Conservation (phyloP, 345 rosid genomes). For the Tarenaya hassleriana region DNA sequence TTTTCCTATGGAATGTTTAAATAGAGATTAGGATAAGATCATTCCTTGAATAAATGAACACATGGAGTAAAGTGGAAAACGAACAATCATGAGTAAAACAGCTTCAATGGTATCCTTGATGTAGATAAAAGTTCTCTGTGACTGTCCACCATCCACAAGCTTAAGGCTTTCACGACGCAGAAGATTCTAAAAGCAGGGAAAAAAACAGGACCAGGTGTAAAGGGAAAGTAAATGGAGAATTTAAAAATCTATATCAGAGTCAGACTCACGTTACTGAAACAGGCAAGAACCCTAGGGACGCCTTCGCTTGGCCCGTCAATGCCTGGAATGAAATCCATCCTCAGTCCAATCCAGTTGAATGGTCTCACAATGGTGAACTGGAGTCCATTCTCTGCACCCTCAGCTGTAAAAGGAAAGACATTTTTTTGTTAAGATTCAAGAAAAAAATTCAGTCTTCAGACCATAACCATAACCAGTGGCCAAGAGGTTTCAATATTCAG, state of each 20-base stretch:
- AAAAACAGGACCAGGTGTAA: neutral
- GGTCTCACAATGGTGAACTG: slow-evolving; percentile 97
- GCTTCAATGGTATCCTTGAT: slow-evolving; percentile 99
- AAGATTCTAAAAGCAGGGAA: slow-evolving; percentile 43
- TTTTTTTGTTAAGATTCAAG: too few species aligned
- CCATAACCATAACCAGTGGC: too few species aligned
- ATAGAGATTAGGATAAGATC: slow-evolving; percentile 8
- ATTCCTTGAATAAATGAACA: neutral
- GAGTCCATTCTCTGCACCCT: slow-evolving; percentile 92
- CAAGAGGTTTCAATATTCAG: too few species aligned
- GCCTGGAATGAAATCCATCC: slow-evolving; percentile 99
- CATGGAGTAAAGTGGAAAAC: slow-evolving; percentile 15
- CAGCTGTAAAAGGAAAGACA: too few species aligned
- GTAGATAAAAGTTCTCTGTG: slow-evolving; percentile 87
- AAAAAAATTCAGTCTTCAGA: too few species aligned
- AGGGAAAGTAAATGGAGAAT: neutral
- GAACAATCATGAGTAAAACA: slow-evolving; percentile 81
- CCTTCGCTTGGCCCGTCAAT: slow-evolving; percentile 99
- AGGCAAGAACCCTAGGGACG: slow-evolving; percentile 94
- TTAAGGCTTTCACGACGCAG: slow-evolving; percentile 78
- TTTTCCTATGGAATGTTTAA: slow-evolving; percentile 54
- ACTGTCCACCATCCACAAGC: slow-evolving; percentile 95
- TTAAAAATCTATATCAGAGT: slow-evolving; percentile 2
- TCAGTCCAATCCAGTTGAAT: slow-evolving; percentile 99
- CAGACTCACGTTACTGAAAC: slow-evolving; percentile 90